Evolutionary conservation across 176 grass and related monocot genomes (phyloP), one percentile per base, ranked within the genome.

Genomic region (Carex kokanica): DNA sequence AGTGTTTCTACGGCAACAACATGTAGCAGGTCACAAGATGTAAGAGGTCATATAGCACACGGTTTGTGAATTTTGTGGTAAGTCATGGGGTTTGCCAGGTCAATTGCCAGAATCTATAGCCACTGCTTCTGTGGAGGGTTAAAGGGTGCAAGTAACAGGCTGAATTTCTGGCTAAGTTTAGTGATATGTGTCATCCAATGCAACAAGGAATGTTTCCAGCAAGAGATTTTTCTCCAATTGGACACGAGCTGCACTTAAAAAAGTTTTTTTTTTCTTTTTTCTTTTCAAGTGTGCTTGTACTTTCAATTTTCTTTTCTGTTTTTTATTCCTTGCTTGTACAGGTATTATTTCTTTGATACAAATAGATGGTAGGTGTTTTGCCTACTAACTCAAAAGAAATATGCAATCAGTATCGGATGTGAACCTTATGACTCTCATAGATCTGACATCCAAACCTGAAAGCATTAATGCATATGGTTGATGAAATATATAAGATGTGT

Each of bases 201-300:
- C 69, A 43, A 73, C 40, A 49, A 73, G 41, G 41, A n/a, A 73
- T 49, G n/a, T 47, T 73, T 73, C 18, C 40, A 73, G 69, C 69
- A 73, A 73, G 40, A 6, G 66, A 43, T 18, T 20, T 45, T 43
- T 73, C 41, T 49, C 25, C 17, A 1, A 8, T 73, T 73, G 18
- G 38, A 47, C 21, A 34, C 3, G n/a, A 47, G 68, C 40, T 73
- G 9, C 18, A 73, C 68, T 73, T 32, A 25, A 38, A 38, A 38
- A 61, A 65, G 24, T 65, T 65, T 32, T 64, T 21, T 11, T 23
- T 27, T 59, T 24, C 27, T 27, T 64, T 64, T 27, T 8, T 38
- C 16, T 3, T 27, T 24, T 73, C 41, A 73, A 51, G 7, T 4
- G 41, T 70, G 66, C 17, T 70, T 70, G 41, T 12, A 0, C 38